Evolutionary conservation across 441 rosid species (phyloP).

Genomic region (Dalechampia spathulata): DNA sequence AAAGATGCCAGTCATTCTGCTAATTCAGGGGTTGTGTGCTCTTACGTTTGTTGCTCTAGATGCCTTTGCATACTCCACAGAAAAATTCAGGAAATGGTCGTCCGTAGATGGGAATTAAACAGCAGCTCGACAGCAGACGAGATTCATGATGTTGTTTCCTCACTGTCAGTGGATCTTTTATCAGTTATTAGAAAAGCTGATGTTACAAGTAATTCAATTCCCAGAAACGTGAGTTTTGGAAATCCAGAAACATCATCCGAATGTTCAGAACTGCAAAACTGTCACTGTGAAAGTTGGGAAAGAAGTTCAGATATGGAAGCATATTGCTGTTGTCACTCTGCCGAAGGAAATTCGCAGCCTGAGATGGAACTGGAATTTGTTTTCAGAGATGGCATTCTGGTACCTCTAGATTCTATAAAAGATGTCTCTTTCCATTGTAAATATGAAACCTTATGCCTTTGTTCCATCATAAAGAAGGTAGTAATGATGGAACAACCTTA

Average conservation of each 20-base stretch:
- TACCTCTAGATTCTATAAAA: slow-evolving; percentile 34
- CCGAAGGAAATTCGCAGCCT: slow-evolving; percentile 18
- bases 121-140: slow-evolving; percentile 43
- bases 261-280: slow-evolving; percentile 21
- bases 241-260: slow-evolving; percentile 14
- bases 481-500: slow-evolving; percentile 44
- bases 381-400: slow-evolving; percentile 69
- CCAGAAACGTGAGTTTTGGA: slow-evolving; percentile 19
- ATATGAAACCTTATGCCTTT: slow-evolving; percentile 54
- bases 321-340: slow-evolving; percentile 57
- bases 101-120: slow-evolving; percentile 35
- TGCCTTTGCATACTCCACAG: slow-evolving; percentile 48
- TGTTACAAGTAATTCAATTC: slow-evolving; percentile 20
- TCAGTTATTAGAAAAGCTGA: slow-evolving; percentile 48
- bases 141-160: slow-evolving; percentile 62
- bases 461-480: slow-evolving; percentile 57
- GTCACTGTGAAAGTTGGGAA: slow-evolving; percentile 37
- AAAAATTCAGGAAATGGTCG: slow-evolving; percentile 46
- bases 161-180: slow-evolving; percentile 62
- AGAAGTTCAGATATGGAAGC: slow-evolving; percentile 21
- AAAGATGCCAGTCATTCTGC: slow-evolving; percentile 20
- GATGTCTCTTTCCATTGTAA: slow-evolving; percentile 49
- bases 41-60: slow-evolving; percentile 62
- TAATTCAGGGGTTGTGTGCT: slow-evolving; percentile 38
- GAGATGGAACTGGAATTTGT: slow-evolving; percentile 39